phyloP scores from a whole-genome alignment of 2,329 filamentous ascomycete genomes.

The Fusarium lyarnte region DNA sequence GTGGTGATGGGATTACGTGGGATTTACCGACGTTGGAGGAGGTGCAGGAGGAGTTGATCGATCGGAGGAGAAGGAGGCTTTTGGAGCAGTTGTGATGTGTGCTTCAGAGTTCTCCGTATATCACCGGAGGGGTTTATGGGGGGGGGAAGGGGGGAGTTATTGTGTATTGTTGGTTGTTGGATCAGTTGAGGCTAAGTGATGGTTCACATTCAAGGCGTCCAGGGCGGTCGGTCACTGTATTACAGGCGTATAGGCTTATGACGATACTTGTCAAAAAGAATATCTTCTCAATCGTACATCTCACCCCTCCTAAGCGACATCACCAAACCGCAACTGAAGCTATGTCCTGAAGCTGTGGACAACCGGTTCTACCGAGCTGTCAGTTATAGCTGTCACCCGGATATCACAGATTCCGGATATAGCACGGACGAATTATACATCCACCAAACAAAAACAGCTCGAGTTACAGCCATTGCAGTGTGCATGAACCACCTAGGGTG shows the following conservation, averaged over 20 bases:
- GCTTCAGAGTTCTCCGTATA: too few species aligned
- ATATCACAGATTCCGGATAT: slow-evolving; percentile 21
- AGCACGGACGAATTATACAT: slow-evolving; percentile 23
- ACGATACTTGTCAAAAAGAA: slow-evolving; percentile 5
- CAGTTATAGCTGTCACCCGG: slow-evolving; percentile 5
- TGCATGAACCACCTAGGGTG: slow-evolving; percentile 19
- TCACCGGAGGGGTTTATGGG: not conserved
- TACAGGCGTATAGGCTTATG: slow-evolving; percentile 20
- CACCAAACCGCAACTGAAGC: not conserved
- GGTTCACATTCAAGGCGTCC: slow-evolving; percentile 23
- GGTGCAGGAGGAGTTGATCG: slow-evolving; percentile 93
- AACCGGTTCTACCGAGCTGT: slow-evolving; percentile 1
- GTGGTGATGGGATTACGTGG: slow-evolving; percentile 85
- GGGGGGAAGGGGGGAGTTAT: not conserved
- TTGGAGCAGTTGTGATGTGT: slow-evolving; percentile 77
- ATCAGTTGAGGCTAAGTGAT: not conserved
- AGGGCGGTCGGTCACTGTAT: slow-evolving; percentile 27
- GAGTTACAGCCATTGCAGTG: not conserved
- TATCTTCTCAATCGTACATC: not conserved
- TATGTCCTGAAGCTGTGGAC: not conserved
- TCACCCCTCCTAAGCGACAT: not conserved
- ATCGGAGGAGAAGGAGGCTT: slow-evolving; percentile 82
- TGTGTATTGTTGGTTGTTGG: not conserved
- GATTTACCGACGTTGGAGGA: slow-evolving; percentile 86
- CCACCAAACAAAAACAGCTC: not conserved